Base-by-base conservation (phyloP, 2,329 filamentous ascomycete species). In the Aspergillus oerlinghausenensis region DNA sequence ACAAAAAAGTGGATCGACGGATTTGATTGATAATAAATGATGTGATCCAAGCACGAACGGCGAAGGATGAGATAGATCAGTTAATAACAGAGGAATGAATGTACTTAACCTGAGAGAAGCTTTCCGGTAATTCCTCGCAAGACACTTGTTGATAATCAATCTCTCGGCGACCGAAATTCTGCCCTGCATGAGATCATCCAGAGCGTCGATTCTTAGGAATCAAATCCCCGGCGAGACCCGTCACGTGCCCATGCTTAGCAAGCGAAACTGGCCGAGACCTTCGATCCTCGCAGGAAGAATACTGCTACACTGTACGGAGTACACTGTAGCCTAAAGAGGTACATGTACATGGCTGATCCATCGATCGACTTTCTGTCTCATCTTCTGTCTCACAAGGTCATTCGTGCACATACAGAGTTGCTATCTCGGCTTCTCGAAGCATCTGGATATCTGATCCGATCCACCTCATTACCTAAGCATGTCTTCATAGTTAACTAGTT, bases 221-320 rank as follows among this genome's bases (percentile, higher is more conserved):
- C 53, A 57, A 29, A 29, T 48, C 35, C 42, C 42, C 52, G 58
- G 40, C 57, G 55, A 57, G 59, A 53, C 57, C 54, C 2, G 51
- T 65, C 64, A 66, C 64, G 64, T 66, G 64, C 10, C 1, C 0
- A 1, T 54, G 58, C 56, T 60, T 59, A 62, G 55, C 48, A 58
- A 58, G 53, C 58, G 43, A n/a, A 14, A 14, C 55, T 28, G 57
- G 63, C 51, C 63, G 56, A 65, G 63, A 64, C 62, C 62, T 49
- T 35, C n/a, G n/a, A 26, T 63, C 58, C 59, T 62, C 59, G 52
- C 19, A 43, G 40, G n/a, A 10, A 21, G 8, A 43, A 45, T 23
- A 23, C 32, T 38, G 32, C 14, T 38, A 3, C 14, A n/a, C n/a
- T n/a, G n/a, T n/a, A n/a, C n/a, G n/a, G n/a, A n/a, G n/a, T n/a